Percentiles rank a stretch among this genome's conserved stretches.
phyloP scores from a whole-genome alignment of 108 stramenopile genomes.

The Cyclotella cryptica region DNA sequence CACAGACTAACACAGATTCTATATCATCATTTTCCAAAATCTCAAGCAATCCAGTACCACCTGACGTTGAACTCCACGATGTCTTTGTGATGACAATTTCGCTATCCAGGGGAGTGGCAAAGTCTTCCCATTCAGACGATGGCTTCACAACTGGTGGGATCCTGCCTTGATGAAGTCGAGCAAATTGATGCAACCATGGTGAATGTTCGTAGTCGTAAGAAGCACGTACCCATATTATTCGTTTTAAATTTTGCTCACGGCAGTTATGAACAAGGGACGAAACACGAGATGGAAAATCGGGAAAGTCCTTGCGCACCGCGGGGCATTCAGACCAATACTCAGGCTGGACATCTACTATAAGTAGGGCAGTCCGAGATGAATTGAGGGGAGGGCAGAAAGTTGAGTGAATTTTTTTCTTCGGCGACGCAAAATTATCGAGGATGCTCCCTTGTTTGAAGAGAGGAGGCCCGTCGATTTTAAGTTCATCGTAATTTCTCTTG shows the following conservation, averaged over 20 bases:
- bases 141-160: conserved; percentile 8
- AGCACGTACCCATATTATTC: conserved; percentile 69
- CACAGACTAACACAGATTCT: conserved; percentile 70
- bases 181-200: conserved; percentile 72
- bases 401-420: conserved; percentile 1
- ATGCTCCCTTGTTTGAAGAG: conserved; percentile 19
- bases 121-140: conserved; percentile 59
- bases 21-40: conserved; percentile 47
- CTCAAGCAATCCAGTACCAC: conserved; percentile 51
- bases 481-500: conserved; percentile 25
- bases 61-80: conserved; percentile 55
- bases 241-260: conserved; percentile 46
- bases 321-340: conserved; percentile 69
- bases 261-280: conserved; percentile 42
- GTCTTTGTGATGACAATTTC: conserved; percentile 66
- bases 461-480: conserved; percentile 21
- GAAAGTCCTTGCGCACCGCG: conserved; percentile 66
- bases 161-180: conserved; percentile 54
- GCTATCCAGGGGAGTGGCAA: conserved; percentile 58
- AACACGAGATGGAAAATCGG: conserved; percentile 57
- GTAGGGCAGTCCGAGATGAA: conserved; percentile 8
- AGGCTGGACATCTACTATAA: conserved; percentile 1
- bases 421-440: neutral
- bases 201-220: conserved; percentile 60
- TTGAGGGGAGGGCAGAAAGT: neutral